These are phyloP conservation scores for Phoma sp. DNA, from an alignment of 2,329 filamentous ascomycete species.

Conservation along the genomic window DNA sequence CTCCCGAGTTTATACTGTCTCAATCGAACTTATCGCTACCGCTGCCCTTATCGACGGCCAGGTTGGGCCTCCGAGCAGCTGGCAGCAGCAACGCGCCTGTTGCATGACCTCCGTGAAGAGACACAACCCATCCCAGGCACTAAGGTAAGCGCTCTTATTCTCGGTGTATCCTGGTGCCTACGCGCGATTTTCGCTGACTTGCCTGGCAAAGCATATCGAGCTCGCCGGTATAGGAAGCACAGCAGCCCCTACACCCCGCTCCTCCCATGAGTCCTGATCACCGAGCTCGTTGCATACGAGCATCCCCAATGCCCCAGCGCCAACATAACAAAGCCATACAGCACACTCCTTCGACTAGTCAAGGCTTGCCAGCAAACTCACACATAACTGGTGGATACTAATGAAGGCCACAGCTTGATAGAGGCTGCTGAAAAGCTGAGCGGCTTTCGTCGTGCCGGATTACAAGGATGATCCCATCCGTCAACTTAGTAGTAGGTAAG, in stretches of 20 bases:
- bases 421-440: background rate
- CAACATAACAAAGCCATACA: background rate
- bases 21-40: background rate
- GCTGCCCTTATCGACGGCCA: background rate
- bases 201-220: too few species aligned
- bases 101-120: background rate
- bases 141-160: background rate
- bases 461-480: too few species aligned
- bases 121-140: background rate
- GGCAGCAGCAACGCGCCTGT: background rate
- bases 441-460: background rate
- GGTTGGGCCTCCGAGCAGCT: slow-evolving; percentile 1
- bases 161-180: background rate
- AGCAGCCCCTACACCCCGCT: background rate
- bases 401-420: background rate
- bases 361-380: background rate
- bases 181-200: background rate
- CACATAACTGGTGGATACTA: background rate
- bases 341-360: background rate
- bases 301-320: background rate
- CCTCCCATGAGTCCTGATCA: background rate
- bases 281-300: background rate
- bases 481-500: too few species aligned
- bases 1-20: background rate
- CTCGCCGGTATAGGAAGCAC: background rate